phyloP scores from a whole-genome alignment of 441 rosid species.

The Omphalea diandra region DNA sequence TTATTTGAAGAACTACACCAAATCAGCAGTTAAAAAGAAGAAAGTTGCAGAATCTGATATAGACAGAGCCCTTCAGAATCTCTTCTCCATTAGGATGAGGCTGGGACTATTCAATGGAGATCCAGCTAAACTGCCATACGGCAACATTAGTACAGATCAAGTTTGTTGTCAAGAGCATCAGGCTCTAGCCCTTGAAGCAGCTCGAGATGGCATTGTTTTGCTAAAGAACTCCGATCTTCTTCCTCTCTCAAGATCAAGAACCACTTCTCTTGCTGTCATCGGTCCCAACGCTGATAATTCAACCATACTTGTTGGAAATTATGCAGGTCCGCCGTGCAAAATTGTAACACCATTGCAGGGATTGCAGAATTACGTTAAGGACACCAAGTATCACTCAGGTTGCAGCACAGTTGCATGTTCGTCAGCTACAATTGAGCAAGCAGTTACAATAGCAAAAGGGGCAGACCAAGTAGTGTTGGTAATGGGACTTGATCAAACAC shows the following conservation, averaged over 20 bases:
- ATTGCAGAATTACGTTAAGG: constrained; percentile 44
- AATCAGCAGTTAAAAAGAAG: constrained; percentile 61
- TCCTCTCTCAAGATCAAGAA: constrained; percentile 46
- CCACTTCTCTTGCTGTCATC: constrained; percentile 56
- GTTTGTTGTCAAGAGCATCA: constrained; percentile 71
- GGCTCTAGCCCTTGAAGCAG: constrained; percentile 75
- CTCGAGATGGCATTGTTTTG: constrained; percentile 78
- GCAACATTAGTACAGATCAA: constrained; percentile 53
- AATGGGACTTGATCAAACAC: constrained; percentile 82
- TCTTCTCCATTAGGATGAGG: constrained; percentile 74
- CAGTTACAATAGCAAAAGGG: constrained; percentile 46
- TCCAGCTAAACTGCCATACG: constrained; percentile 53
- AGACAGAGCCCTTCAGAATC: constrained; percentile 69
- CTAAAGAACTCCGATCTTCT: constrained; percentile 55
- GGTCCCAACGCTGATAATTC: constrained; percentile 73
- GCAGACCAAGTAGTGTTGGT: constrained; percentile 68
- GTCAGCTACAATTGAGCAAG: constrained; percentile 41
- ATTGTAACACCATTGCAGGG: constrained; percentile 59
- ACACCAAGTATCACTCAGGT: constrained; percentile 48
- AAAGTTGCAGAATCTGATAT: constrained; percentile 56
- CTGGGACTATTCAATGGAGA: constrained; percentile 79
- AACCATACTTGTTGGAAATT: constrained; percentile 60
- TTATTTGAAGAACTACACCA: constrained; percentile 60
- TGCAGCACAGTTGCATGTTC: constrained; percentile 60
- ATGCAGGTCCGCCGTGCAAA: constrained; percentile 67